Conservation (phyloP, 768 basidiomycete genomes). For the Calocera cornea region DNA sequence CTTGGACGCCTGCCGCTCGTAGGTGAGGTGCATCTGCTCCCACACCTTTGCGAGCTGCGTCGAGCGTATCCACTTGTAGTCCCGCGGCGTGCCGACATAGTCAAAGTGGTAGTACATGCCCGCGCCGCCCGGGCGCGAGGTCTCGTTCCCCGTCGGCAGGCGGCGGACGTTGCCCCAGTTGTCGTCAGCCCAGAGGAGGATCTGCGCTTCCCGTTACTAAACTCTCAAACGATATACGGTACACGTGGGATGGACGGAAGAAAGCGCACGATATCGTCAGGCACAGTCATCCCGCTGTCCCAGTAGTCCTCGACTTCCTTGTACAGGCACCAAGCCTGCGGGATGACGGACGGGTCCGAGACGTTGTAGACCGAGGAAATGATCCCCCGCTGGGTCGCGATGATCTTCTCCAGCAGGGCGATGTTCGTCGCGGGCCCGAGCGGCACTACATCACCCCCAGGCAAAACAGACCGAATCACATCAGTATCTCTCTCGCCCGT, state of each 20-base stretch:
- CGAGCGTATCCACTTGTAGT: conserved; percentile 53
- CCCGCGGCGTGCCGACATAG: conserved; percentile 46
- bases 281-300: conserved; percentile 45
- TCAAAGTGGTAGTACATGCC: conserved; percentile 50
- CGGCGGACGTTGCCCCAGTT: conserved; percentile 65
- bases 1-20: conserved; percentile 41
- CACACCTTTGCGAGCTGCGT: conserved; percentile 29
- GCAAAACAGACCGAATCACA: too few species aligned
- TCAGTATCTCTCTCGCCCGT: neutral
- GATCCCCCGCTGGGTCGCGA: conserved; percentile 48
- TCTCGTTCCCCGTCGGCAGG: conserved; percentile 39
- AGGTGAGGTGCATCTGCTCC: conserved; percentile 57
- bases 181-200: conserved; percentile 57
- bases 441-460: conserved; percentile 32
- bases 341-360: conserved; percentile 29
- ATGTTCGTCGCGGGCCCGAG: conserved; percentile 40
- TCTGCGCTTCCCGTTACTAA: conserved; percentile 18
- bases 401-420: conserved; percentile 39
- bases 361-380: conserved; percentile 38
- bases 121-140: conserved; percentile 50
- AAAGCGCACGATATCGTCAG: conserved; percentile 37
- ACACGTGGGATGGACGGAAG: neutral
- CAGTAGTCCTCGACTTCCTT: conserved; percentile 54
- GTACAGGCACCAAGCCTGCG: conserved; percentile 52
- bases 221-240: neutral